Percentiles rank a stretch among this genome's conserved stretches.
These are phyloP conservation scores for Grosmannia penicillata DNA, from an alignment of 2,329 filamentous ascomycete genomes.

Conservation along the genomic window DNA sequence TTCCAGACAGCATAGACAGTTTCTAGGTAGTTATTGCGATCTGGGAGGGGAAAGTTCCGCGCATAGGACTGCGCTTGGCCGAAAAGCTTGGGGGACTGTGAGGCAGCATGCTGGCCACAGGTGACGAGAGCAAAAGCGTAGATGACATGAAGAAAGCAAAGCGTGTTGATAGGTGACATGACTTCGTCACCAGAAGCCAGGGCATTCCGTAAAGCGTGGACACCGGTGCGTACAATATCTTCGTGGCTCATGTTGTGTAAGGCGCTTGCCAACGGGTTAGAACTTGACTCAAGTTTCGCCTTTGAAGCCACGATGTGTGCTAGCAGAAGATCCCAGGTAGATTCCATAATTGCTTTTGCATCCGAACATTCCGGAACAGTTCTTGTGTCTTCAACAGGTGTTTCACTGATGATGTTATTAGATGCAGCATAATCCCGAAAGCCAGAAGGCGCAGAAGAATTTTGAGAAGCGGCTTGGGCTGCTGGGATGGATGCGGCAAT, in stretches of 20 bases:
- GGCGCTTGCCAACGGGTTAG: conserved; percentile 25
- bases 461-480: no score
- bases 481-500: no score
- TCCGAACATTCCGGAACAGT: background rate
- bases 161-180: conserved; percentile 24
- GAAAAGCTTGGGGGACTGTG: conserved; percentile 26
- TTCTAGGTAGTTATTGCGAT: conserved; percentile 25
- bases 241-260: conserved; percentile 24
- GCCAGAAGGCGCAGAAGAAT: no score
- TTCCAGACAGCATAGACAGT: conserved; percentile 34
- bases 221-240: conserved; percentile 24
- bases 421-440: no score
- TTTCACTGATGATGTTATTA: background rate
- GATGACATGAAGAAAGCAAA: conserved; percentile 37
- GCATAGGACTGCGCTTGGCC: conserved; percentile 30
- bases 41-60: conserved; percentile 20
- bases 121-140: conserved; percentile 34
- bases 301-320: conserved; percentile 30
- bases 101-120: conserved; percentile 21
- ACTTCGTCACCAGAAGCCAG: conserved; percentile 24
- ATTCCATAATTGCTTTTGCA: conserved; percentile 21
- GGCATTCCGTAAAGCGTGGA: conserved; percentile 22
- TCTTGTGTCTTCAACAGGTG: background rate
- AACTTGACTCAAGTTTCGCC: conserved; percentile 23
- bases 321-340: conserved; percentile 29